Base-by-base conservation (phyloP, 371 early-diverging fungal species). In the Mucor mucedo region DNA sequence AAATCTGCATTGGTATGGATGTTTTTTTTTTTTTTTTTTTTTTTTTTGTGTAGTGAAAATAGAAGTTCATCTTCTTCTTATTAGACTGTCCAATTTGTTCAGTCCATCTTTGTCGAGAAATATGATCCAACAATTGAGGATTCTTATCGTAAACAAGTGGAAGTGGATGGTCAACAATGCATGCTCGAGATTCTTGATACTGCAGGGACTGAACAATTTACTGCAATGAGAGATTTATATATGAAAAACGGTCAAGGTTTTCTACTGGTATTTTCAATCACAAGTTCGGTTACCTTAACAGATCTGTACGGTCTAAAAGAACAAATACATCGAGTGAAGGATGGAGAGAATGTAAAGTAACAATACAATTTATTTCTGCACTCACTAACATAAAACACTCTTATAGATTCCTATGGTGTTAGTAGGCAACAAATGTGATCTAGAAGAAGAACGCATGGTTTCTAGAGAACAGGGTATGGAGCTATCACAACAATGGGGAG, bases 101-200 rank as follows among this genome's bases (percentile, higher is more conserved):
- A 95, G 73, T 88, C 89, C 6, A 90, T 93, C 40, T 95, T 93
- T 76, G 93, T 93, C 38, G 95, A 93, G 59, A 89, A 91, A 70
- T 95, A 95, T 70, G 95, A 95, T 69, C 94, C 95, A 30, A 93
- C 94, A 3, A 95, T 95, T 63, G 95, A 95, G 73, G 95, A 95
- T 72, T 91, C 91, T 35, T 95, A 93, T 74, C 83, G 94, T 62
- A 93, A 93, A 70, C 92, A 92, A 68, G 90, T 93, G 33, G 93
- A 93, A 72, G 89, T 95, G 28, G 95, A 93, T 63, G 88, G 87
- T 35, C 87, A 89, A 60, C 91, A 91, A 72, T 93, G 93, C 70
- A 91, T 93, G 90, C 83, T 95, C 44, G 95, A 95, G 72, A 92
- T 95, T 60, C 79, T 95, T 50, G 95, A 95, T 77, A 95, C 95